Conservation (phyloP, 2,329 filamentous ascomycete species). For the Capronia coronata region DNA sequence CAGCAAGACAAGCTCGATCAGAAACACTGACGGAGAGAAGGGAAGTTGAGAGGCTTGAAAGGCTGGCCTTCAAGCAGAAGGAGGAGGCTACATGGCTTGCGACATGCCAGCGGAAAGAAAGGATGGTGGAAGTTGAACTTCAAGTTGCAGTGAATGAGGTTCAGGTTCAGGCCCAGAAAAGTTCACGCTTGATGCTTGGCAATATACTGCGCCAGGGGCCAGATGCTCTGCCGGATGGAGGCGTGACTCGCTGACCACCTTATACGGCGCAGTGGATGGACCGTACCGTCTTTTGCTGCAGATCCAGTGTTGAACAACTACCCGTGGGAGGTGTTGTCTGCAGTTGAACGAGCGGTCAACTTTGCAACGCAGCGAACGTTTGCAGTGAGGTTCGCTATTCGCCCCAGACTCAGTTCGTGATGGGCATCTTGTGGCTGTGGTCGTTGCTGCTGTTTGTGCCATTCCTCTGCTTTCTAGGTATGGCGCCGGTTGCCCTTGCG, state of each 20-base stretch:
- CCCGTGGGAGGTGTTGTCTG: too few species aligned
- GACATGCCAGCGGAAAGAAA: neutral
- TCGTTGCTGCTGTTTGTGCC: conserved; percentile 22
- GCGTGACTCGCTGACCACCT: neutral
- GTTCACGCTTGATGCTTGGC: neutral
- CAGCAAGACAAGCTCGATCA: neutral
- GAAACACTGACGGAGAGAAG: neutral
- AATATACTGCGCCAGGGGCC: neutral
- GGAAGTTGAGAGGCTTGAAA: conserved; percentile 12
- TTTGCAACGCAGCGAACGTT: too few species aligned
- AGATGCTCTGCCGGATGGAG: too few species aligned
- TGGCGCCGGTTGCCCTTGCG: neutral
- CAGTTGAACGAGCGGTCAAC: too few species aligned
- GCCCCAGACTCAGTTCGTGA: neutral
- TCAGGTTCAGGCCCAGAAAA: neutral
- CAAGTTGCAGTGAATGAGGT: neutral
- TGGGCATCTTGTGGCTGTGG: conserved; percentile 20
- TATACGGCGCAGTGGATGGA: neutral
- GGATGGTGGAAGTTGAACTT: neutral
- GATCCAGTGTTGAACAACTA: too few species aligned
- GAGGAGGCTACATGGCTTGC: conserved; percentile 16
- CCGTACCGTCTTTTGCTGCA: neutral
- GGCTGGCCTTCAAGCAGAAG: conserved; percentile 16
- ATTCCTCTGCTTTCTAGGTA: conserved; percentile 23
- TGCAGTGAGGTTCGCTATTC: neutral